phyloP scores from a whole-genome alignment of 352 stramenopile genomes.

The Phytopythium montanum region DNA sequence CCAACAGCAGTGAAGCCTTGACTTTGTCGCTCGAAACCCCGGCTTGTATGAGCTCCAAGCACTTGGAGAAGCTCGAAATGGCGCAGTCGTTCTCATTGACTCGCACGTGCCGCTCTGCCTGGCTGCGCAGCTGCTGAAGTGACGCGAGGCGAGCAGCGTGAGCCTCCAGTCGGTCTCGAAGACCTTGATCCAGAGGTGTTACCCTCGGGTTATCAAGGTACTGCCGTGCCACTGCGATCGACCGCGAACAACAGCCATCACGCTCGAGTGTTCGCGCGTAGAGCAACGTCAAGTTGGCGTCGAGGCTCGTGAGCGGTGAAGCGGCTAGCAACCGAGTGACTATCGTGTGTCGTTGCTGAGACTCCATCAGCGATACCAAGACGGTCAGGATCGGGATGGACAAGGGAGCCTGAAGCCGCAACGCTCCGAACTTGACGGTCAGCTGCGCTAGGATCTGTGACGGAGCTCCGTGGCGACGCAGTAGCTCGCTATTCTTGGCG shows the following conservation, averaged over 20 bases:
- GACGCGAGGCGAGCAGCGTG: conserved; percentile 10
- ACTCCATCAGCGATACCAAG: conserved; percentile 14
- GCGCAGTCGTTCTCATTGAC: conserved; percentile 14
- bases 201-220: conserved; percentile 2
- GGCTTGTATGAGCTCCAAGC: conserved; percentile 12
- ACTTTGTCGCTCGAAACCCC: conserved; percentile 9
- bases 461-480: conserved; percentile 18
- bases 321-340: conserved; percentile 14
- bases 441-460: conserved; percentile 15
- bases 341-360: conserved; percentile 13
- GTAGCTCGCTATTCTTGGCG: conserved; percentile 8
- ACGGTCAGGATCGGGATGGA: conserved; percentile 17
- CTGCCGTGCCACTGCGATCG: conserved; percentile 10
- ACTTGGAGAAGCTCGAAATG: conserved; percentile 14
- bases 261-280: conserved; percentile 21
- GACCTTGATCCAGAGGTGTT: not conserved
- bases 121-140: conserved; percentile 15
- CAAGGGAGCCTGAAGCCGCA: conserved; percentile 19
- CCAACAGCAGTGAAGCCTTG: conserved; percentile 18
- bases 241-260: conserved; percentile 15
- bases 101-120: conserved; percentile 16
- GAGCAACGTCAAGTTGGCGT: conserved; percentile 19
- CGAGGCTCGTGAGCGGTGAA: conserved; percentile 12
- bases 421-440: conserved; percentile 14
- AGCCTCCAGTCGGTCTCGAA: not conserved